phyloP scores from a whole-genome alignment of 1,284 basidiomycete species.

The Taiwanofungus camphoratus region DNA sequence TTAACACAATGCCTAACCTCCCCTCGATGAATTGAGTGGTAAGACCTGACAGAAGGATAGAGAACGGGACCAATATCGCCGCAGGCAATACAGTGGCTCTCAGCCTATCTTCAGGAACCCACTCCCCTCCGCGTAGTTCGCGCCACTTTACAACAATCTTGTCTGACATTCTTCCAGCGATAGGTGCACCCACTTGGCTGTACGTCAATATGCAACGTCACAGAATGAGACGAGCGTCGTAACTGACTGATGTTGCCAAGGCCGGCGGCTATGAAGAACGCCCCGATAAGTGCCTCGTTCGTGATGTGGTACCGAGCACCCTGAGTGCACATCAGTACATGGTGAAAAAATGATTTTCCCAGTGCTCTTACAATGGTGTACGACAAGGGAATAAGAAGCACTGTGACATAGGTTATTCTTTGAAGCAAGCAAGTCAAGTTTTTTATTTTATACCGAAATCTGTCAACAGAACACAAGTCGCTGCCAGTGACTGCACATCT shows the following conservation, averaged over 20 bases:
- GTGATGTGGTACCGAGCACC: slow-evolving; percentile 52
- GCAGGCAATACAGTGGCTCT: slow-evolving; percentile 42
- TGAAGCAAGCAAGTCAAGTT: neutral
- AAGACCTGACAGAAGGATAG: slow-evolving; percentile 30
- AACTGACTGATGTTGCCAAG: slow-evolving; percentile 52
- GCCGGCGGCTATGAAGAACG: slow-evolving; percentile 55
- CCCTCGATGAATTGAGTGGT: slow-evolving; percentile 35
- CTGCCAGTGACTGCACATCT: slow-evolving; percentile 34
- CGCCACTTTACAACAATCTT: slow-evolving; percentile 39
- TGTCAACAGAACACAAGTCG: slow-evolving; percentile 33
- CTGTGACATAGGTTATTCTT: slow-evolving; percentile 24
- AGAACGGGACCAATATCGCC: slow-evolving; percentile 38
- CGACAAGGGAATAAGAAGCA: slow-evolving; percentile 34
- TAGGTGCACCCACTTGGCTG: slow-evolving; percentile 47
- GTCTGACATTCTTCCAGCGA: slow-evolving; percentile 52
- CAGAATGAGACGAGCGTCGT: neutral
- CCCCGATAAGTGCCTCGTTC: slow-evolving; percentile 54
- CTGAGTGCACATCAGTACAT: too few species aligned
- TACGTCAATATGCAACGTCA: too few species aligned
- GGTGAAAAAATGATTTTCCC: too few species aligned
- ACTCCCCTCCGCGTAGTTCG: slow-evolving; percentile 39
- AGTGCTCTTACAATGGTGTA: slow-evolving; percentile 34
- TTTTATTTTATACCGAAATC: slow-evolving; percentile 36
- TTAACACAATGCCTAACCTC: slow-evolving; percentile 34
- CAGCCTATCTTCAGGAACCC: slow-evolving; percentile 59